These are phyloP conservation scores for Colletotrichum sp. DNA, from an alignment of 2,329 filamentous ascomycete genomes.

Conservation along the genomic window DNA sequence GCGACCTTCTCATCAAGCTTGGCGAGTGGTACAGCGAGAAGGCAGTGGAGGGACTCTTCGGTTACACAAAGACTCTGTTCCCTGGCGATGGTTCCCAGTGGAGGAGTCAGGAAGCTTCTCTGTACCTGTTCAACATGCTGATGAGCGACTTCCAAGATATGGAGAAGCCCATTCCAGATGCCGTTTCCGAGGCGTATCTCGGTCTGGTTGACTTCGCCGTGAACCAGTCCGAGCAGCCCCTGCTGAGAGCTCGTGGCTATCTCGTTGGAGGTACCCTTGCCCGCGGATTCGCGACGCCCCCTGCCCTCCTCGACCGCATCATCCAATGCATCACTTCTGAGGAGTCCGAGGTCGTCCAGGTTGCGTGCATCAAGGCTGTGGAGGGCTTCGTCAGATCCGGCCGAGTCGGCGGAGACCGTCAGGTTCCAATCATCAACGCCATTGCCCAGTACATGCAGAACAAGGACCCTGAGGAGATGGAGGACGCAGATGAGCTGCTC, in stretches of 20 bases:
- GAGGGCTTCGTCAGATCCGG: slow-evolving; percentile 68
- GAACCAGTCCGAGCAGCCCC: slow-evolving; percentile 69
- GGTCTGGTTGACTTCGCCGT: slow-evolving; percentile 83
- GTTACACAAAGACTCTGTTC: slow-evolving; percentile 79
- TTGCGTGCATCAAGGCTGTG: slow-evolving; percentile 86
- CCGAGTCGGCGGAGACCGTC: slow-evolving; percentile 58
- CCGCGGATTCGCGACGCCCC: slow-evolving; percentile 68
- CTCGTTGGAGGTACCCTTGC: slow-evolving; percentile 83
- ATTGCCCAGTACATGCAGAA: slow-evolving; percentile 76
- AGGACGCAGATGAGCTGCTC: slow-evolving; percentile 90
- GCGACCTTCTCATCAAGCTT: slow-evolving; percentile 90
- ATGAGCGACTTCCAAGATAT: slow-evolving; percentile 84
- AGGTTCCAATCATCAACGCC: slow-evolving; percentile 65
- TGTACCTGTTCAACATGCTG: slow-evolving; percentile 86
- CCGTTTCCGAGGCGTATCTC: slow-evolving; percentile 76
- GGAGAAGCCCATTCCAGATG: slow-evolving; percentile 71
- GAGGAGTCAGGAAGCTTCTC: slow-evolving; percentile 76
- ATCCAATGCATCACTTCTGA: slow-evolving; percentile 79
- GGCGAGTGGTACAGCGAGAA: slow-evolving; percentile 85
- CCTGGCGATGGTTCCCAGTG: slow-evolving; percentile 56
- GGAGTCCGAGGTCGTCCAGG: slow-evolving; percentile 86
- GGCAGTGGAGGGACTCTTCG: slow-evolving; percentile 79
- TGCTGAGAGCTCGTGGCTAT: slow-evolving; percentile 86
- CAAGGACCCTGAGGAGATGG: slow-evolving; percentile 82
- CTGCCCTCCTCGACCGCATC: slow-evolving; percentile 72